A percentile compares a stretch with the other conserved stretches of the same genome.
phyloP scores from a whole-genome alignment of 345 rosid genomes.

The Cardamine occulta region DNA sequence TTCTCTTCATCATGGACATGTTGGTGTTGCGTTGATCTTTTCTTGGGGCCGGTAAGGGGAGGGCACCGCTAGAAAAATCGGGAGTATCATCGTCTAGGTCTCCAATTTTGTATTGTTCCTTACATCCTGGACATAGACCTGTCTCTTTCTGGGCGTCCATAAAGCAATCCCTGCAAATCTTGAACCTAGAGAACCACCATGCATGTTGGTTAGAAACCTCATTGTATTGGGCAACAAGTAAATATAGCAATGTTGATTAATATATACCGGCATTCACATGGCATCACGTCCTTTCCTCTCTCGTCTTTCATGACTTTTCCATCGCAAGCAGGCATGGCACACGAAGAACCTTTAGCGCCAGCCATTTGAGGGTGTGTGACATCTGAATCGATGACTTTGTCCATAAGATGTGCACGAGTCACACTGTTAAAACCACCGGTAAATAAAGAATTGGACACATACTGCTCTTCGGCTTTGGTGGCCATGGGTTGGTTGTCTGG shows the following conservation, averaged over 20 bases:
- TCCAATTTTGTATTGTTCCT: conserved; percentile 73
- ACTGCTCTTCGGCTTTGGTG: conserved; percentile 84
- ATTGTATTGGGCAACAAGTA: background rate
- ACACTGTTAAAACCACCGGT: conserved; percentile 97
- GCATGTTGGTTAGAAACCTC: conserved; percentile 14
- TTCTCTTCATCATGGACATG: conserved; percentile 88
- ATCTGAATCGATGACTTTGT: conserved; percentile 94
- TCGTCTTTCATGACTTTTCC: conserved; percentile 94
- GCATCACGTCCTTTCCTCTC: conserved; percentile 76
- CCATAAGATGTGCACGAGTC: conserved; percentile 95
- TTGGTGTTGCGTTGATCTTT: conserved; percentile 49
- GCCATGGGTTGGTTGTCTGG: conserved; percentile 96
- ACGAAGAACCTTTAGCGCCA: conserved; percentile 80
- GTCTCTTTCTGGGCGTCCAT: conserved; percentile 85
- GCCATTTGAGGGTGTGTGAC: conserved; percentile 97
- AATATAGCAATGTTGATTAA: background rate
- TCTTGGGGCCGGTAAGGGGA: conserved; percentile 72
- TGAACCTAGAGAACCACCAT: conserved; percentile 60
- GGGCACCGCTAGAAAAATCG: conserved; percentile 60
- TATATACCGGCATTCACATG: conserved; percentile 86
- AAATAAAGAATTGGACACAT: conserved; percentile 84
- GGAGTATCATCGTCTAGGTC: conserved; percentile 69
- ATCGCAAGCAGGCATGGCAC: conserved; percentile 90
- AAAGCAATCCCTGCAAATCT: conserved; percentile 91
- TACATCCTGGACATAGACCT: conserved; percentile 91